Conservation (phyloP, 2,329 filamentous ascomycete species). For the Xylariaceae sp. region DNA sequence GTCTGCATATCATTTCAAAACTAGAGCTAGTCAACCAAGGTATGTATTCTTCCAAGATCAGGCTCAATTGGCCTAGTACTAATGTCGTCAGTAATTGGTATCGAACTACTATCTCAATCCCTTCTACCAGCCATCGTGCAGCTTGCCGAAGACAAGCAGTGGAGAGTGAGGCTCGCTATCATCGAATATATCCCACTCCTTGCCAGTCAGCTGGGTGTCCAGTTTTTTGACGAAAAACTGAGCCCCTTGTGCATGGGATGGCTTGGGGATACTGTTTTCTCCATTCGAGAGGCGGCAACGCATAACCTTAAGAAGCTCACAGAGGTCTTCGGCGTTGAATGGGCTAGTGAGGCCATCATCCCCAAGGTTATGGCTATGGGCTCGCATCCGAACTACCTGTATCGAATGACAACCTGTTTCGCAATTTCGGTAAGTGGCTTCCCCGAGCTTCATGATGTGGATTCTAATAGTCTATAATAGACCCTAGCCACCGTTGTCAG, state of each 20-base stretch:
- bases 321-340: conserved; percentile 97
- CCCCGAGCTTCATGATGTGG: not conserved
- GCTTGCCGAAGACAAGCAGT: conserved; percentile 98
- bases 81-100: conserved; percentile 77
- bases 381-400: conserved; percentile 96
- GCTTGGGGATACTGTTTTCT: conserved; percentile 98
- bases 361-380: conserved; percentile 99
- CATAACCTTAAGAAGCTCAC: conserved; percentile 98
- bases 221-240: conserved; percentile 98
- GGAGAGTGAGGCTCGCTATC: conserved; percentile 95
- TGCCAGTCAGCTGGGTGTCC: conserved; percentile 90
- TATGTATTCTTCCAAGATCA: conserved; percentile 42
- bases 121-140: conserved; percentile 96
- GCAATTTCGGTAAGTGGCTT: conserved; percentile 83
- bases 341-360: conserved; percentile 96
- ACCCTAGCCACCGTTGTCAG: conserved; percentile 92
- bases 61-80: conserved; percentile 10
- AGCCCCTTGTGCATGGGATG: conserved; percentile 96
- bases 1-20: conserved; percentile 99
- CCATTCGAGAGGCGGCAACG: conserved; percentile 94
- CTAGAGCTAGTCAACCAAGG: conserved; percentile 96
- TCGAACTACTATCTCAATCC: conserved; percentile 94
- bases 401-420: conserved; percentile 99
- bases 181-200: conserved; percentile 99
- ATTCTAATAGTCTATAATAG: conserved; percentile 58